Evolutionary conservation across 2,329 filamentous ascomycete species (phyloP).

Genomic region (Pseudocercospora pini-densiflorae): DNA sequence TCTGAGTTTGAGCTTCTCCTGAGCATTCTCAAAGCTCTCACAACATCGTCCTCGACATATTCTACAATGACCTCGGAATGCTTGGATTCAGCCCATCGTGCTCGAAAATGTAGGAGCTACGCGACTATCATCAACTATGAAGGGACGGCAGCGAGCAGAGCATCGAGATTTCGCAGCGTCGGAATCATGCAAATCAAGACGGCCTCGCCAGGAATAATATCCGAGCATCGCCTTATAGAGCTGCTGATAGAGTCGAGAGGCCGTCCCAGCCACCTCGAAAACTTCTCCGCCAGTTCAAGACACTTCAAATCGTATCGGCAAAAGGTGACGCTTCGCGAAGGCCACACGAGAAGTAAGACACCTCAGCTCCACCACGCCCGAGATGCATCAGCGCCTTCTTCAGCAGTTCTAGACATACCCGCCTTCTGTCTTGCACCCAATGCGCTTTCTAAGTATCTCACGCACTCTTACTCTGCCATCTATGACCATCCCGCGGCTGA

Average conservation of each 20-base stretch:
- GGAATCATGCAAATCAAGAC: background rate
- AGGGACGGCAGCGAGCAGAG: background rate
- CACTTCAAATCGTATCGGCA: background rate
- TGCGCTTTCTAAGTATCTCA: background rate
- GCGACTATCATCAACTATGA: too few relatives aligned
- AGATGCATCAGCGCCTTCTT: background rate
- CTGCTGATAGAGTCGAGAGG: background rate
- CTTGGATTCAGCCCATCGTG: background rate
- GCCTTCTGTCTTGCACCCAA: constrained; percentile 2
- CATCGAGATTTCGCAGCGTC: background rate
- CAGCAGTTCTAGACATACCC: background rate
- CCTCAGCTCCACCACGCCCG: background rate
- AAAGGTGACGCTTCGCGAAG: background rate
- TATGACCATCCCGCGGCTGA: background rate
- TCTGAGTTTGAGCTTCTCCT: background rate
- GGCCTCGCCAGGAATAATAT: background rate
- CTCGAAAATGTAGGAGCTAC: background rate
- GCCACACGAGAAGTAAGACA: background rate
- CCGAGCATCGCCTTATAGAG: background rate
- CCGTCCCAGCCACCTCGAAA: background rate
- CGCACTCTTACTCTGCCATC: constrained; percentile 1
- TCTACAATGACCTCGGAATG: background rate
- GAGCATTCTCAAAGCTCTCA: background rate
- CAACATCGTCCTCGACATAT: background rate
- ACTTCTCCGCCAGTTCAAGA: background rate